Conservation (phyloP, 495 filamentous ascomycete species). For the Penicillium tannophilum region DNA sequence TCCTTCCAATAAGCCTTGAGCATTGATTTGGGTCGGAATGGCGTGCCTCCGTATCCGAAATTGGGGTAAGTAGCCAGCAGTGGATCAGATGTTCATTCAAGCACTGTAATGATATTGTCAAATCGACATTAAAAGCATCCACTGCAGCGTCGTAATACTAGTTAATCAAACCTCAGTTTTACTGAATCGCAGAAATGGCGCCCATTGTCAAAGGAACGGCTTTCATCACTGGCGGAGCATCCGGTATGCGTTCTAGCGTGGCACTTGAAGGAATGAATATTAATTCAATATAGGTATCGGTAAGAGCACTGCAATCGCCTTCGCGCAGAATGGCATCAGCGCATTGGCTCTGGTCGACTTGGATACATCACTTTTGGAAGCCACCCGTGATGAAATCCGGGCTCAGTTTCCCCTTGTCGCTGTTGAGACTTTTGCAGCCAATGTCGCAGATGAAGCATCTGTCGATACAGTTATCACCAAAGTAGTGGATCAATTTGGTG, state of each 20-base stretch:
- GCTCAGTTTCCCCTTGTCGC: slow-evolving; percentile 13
- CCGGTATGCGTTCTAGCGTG: slow-evolving; percentile 15
- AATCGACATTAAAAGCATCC: not conserved
- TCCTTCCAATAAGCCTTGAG: not conserved
- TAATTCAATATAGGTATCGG: slow-evolving; percentile 27
- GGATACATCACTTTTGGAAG: slow-evolving; percentile 20
- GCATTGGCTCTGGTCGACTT: slow-evolving; percentile 27
- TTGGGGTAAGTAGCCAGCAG: not conserved
- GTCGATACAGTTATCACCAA: slow-evolving; percentile 22
- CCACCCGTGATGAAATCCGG: slow-evolving; percentile 14
- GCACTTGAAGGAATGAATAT: not conserved
- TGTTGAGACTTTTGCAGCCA: slow-evolving; percentile 15
- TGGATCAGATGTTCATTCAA: not conserved
- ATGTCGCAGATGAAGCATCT: slow-evolving; percentile 28
- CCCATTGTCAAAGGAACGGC: slow-evolving; percentile 25
- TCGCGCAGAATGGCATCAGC: slow-evolving; percentile 27
- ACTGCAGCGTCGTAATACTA: not conserved
- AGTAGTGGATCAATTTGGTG: slow-evolving; percentile 31
- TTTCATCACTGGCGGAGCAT: slow-evolving; percentile 29
- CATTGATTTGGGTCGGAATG: not conserved
- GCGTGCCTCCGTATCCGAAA: not conserved
- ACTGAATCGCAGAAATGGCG: slow-evolving; percentile 12
- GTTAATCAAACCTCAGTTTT: not conserved
- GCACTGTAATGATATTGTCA: not conserved
- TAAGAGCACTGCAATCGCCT: slow-evolving; percentile 22